Conservation (phyloP, 805 yeast genomes). For the Candida railenensis region DNA sequence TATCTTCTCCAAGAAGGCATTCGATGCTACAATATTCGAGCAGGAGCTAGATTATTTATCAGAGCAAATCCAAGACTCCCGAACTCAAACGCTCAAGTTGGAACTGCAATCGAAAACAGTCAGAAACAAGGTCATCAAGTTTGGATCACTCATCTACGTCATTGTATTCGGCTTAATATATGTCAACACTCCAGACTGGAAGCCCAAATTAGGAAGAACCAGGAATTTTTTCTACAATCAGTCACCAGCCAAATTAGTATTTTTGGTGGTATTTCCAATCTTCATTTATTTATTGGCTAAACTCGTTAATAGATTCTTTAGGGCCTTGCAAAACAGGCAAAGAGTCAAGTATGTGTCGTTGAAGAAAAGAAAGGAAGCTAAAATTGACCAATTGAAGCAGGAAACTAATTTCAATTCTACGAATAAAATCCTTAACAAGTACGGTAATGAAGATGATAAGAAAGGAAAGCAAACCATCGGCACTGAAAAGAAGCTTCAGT, state of each 20-base stretch:
- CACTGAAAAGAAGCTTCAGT: neutral
- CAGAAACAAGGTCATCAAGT: constrained; percentile 14
- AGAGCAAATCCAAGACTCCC: constrained; percentile 24
- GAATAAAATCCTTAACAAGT: constrained; percentile 68
- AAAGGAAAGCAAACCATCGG: neutral
- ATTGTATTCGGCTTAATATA: constrained; percentile 21
- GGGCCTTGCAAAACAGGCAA: constrained; percentile 14
- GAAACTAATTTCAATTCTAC: constrained; percentile 76
- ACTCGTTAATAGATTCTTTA: constrained; percentile 16
- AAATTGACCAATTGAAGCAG: constrained; percentile 66
- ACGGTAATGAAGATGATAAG: constrained; percentile 14
- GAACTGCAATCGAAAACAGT: constrained; percentile 12
- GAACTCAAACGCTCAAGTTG: constrained; percentile 23
- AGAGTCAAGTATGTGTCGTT: constrained; percentile 21
- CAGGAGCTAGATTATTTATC: constrained; percentile 30
- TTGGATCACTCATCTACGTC: constrained; percentile 21
- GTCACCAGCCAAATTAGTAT: constrained; percentile 15
- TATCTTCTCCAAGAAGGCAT: constrained; percentile 24
- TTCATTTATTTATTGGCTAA: constrained; percentile 16
- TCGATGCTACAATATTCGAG: constrained; percentile 32
- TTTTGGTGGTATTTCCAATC: constrained; percentile 24
- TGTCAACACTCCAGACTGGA: constrained; percentile 14
- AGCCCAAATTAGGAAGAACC: constrained; percentile 16
- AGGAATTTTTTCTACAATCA: constrained; percentile 26
- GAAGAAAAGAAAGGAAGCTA: constrained; percentile 46